These are phyloP conservation scores for Chenopodium berlandieri DNA, from an alignment of 148 eudicot genomes.

Conservation along the genomic window DNA sequence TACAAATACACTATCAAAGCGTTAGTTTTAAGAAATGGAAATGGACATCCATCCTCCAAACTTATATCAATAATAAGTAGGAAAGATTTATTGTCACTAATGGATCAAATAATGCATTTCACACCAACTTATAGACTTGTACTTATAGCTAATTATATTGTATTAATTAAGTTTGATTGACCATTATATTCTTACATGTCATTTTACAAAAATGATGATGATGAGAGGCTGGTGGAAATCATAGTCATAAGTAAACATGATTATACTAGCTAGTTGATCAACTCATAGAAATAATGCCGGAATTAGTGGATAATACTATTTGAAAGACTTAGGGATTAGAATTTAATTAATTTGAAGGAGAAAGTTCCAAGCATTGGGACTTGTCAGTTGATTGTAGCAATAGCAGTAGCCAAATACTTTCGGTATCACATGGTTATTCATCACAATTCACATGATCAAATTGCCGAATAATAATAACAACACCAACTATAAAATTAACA, in stretches of 20 bases:
- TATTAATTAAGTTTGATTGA: conserved; percentile 1
- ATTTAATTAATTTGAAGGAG: neutral
- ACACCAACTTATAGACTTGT: neutral
- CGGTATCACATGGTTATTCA: conserved; percentile 17
- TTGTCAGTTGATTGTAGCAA: neutral
- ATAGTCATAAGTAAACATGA: neutral
- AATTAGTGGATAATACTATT: neutral
- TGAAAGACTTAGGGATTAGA: neutral
- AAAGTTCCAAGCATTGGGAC: conserved; percentile 21
- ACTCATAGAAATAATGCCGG: neutral
- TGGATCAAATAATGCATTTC: neutral
- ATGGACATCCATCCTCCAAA: too few relatives aligned
- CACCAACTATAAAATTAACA: neutral
- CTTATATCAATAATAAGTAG: too few relatives aligned
- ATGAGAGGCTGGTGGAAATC: neutral
- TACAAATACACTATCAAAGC: too few relatives aligned
- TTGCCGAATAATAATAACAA: neutral
- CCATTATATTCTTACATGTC: neutral
- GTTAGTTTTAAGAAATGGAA: too few relatives aligned
- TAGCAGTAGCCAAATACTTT: conserved; percentile 11
- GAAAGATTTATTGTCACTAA: too few relatives aligned
- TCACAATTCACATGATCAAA: conserved; percentile 17
- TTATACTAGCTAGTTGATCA: neutral
- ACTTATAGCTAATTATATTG: neutral
- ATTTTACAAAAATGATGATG: neutral